Base-by-base conservation (phyloP, 2,329 filamentous ascomycete species). In the Hymenoscyphus fructigenus region DNA sequence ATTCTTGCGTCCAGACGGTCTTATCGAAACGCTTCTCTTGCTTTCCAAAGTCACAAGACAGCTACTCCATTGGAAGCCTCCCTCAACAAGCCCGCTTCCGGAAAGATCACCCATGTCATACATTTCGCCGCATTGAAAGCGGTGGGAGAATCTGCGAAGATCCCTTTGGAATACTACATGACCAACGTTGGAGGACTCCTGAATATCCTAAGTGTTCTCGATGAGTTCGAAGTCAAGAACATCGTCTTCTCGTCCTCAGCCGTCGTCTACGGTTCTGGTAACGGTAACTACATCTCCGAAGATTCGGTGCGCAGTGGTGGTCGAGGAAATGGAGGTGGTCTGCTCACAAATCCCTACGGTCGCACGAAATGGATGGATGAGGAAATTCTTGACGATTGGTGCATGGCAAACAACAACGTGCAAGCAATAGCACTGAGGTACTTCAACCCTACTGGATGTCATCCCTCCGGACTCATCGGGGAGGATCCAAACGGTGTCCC, bases 111-210 rank as follows among this genome's bases (percentile, higher is more conserved):
- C 0, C 86, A 85, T 1, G 85, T 89, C 29, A 88, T 89, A 65
- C 87, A 89, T 71, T 89, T 89, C 68, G 87, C 87, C 17, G 87
- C 87, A 0, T 85, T 84, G 79, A 89, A 89, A 74, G 85, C 87
- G 1, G 86, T 89, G 0, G 82, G 82, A 41, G 86, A 89, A 70
- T 88, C 85, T 41, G 88, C 89, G 61, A 75, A 76, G 28, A 78
- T 80, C 68, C 87, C 87, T 0, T 76, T 89, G 61, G 82, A 82
- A 65, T 89, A 89, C 75, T 89, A 89, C 76, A 80, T 81, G 66
- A 89, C 89, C 78, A 89, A 89, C 66, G 85, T 89, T 47, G 84
- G 82, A 69, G 87, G 86, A 0, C 77, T 89, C 5, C 79, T 89
- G 53, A 81, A 86, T 65, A 82, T 89, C 62, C 79, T 86, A 28